Conservation (phyloP, 2,329 filamentous ascomycete genomes). For the Aspergillus niger region DNA sequence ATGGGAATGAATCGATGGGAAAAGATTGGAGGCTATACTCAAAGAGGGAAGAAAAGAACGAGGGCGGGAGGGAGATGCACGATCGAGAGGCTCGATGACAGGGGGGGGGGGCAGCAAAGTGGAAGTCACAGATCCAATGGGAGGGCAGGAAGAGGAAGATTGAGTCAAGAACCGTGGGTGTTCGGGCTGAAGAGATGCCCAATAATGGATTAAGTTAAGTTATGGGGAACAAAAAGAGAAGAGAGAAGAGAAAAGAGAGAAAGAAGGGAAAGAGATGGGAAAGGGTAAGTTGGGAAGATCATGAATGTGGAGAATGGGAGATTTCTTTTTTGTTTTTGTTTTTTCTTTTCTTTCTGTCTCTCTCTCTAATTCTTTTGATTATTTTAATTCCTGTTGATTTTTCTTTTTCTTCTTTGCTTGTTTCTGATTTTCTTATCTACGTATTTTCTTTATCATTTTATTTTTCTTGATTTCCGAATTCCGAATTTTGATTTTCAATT, state of each 20-base stretch:
- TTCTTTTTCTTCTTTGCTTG: no score
- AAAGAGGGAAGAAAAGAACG: no score
- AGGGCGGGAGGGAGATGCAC: no score
- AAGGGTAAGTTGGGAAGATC: conserved; percentile 12
- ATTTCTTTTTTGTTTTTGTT: no score
- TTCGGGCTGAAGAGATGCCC: conserved; percentile 16
- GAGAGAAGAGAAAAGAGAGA: neutral
- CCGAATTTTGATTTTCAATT: no score
- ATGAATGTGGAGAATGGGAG: conserved; percentile 2
- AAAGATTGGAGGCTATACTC: no score
- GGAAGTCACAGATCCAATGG: conserved; percentile 10
- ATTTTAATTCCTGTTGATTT: no score
- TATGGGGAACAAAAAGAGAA: conserved; percentile 12
- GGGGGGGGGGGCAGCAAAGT: neutral
- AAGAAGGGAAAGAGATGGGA: neutral
- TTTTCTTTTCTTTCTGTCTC: no score
- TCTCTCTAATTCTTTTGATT: no score
- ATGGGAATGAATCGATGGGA: neutral
- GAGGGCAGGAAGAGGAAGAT: neutral
- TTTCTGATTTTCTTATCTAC: no score
- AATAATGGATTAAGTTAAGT: conserved; percentile 19
- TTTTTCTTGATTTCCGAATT: no score
- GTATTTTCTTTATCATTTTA: no score
- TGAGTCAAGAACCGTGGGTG: neutral
- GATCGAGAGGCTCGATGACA: neutral